Evolutionary conservation across 1,284 basidiomycete genomes (phyloP).

Genomic region (Cryptococcus neoformans): DNA sequence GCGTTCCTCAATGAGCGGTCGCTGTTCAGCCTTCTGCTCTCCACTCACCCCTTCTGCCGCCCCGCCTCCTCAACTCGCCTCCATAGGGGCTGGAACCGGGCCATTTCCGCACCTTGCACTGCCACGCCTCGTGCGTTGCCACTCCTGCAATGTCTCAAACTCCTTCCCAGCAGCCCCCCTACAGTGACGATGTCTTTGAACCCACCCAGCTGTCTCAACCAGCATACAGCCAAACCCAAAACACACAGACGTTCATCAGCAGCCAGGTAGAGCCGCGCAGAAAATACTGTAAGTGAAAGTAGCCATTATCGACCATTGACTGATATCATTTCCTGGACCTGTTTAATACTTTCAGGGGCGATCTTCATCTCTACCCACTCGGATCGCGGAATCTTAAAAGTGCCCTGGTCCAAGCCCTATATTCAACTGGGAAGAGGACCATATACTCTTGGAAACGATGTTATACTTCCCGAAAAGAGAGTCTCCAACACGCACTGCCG

Average conservation of each 20-base stretch:
- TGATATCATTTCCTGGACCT: neutral
- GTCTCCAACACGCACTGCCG: conserved; percentile 45
- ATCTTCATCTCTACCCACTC: conserved; percentile 46
- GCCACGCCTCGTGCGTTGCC: neutral
- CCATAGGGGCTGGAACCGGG: too few relatives aligned
- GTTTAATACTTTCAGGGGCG: conserved; percentile 34
- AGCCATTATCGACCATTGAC: neutral
- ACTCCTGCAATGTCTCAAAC: conserved; percentile 15
- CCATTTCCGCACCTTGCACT: neutral
- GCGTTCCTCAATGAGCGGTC: too few relatives aligned
- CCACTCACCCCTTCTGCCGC: too few relatives aligned
- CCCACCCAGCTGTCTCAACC: conserved; percentile 45
- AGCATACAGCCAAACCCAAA: conserved; percentile 31
- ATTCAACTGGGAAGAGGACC: conserved; percentile 45
- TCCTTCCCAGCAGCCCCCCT: conserved; percentile 9
- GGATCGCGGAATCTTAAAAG: conserved; percentile 40
- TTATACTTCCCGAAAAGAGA: conserved; percentile 40
- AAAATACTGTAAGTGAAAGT: conserved; percentile 43
- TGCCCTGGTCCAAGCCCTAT: conserved; percentile 39
- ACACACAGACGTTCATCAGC: conserved; percentile 27
- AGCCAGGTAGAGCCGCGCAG: conserved; percentile 45
- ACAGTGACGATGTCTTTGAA: conserved; percentile 33
- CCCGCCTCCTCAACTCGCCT: too few relatives aligned
- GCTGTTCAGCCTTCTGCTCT: too few relatives aligned
- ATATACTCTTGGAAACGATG: conserved; percentile 31